Evolutionary conservation across 2,329 filamentous ascomycete genomes (phyloP).

Genomic region (Pseudogymnoascus sp.): DNA sequence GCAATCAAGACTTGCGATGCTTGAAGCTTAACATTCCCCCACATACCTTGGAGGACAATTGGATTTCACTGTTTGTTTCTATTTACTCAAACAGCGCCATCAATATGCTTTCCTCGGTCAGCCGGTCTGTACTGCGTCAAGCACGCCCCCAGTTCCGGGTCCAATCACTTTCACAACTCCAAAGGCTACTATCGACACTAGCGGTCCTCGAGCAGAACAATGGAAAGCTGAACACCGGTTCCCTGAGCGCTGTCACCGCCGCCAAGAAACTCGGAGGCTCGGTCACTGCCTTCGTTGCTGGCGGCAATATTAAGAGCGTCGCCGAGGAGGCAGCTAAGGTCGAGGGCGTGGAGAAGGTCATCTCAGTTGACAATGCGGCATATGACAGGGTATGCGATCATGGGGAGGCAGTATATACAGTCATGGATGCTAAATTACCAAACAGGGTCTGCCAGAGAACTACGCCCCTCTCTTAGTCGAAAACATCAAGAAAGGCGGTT

Average conservation of each 20-base stretch:
- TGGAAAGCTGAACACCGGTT: slow-evolving; percentile 76
- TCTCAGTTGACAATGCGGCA: slow-evolving; percentile 78
- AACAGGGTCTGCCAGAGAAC: slow-evolving; percentile 81
- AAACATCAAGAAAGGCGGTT: slow-evolving; percentile 93
- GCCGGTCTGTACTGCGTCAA: slow-evolving; percentile 25
- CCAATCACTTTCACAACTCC: slow-evolving; percentile 45
- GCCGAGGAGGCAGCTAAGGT: slow-evolving; percentile 85
- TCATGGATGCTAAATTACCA: slow-evolving; percentile 13
- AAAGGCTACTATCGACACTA: slow-evolving; percentile 75
- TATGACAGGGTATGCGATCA: slow-evolving; percentile 73
- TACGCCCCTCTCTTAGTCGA: slow-evolving; percentile 89
- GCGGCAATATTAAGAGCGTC: slow-evolving; percentile 64
- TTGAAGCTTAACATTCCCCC: slow-evolving; percentile 5
- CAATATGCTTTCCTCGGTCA: slow-evolving; percentile 29
- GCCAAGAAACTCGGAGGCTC: slow-evolving; percentile 79
- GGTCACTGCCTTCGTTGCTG: slow-evolving; percentile 82
- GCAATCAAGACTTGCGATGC: slow-evolving; percentile 6
- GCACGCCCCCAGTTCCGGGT: slow-evolving; percentile 36
- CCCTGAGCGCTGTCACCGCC: slow-evolving; percentile 77
- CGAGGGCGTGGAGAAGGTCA: slow-evolving; percentile 83
- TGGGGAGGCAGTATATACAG: background rate
- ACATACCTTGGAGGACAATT: slow-evolving; percentile 11
- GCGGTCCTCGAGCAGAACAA: slow-evolving; percentile 89
- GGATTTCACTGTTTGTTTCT: slow-evolving; percentile 4
- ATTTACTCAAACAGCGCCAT: background rate